A percentile compares a stretch with the other conserved stretches of the same genome.
These are phyloP conservation scores for Zasmidium citrigriseum DNA, from an alignment of 2,329 filamentous ascomycete genomes.

Conservation along the genomic window DNA sequence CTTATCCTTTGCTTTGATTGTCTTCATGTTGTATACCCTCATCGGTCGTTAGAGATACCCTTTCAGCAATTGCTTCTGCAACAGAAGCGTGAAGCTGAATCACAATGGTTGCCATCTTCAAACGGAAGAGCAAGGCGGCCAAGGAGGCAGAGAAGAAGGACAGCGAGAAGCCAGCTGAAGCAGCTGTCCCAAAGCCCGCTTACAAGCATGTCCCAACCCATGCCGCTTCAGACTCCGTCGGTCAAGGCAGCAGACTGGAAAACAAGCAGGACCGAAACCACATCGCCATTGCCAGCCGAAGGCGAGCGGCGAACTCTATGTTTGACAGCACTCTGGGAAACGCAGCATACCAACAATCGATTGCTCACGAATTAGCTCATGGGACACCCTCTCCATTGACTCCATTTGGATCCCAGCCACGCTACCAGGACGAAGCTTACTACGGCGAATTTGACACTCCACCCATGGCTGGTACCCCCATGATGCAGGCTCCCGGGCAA, in stretches of 20 bases:
- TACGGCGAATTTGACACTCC: neutral
- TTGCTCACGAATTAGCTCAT: slow-evolving; percentile 10
- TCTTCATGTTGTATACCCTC: neutral
- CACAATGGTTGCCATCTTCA: slow-evolving; percentile 56
- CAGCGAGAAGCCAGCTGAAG: slow-evolving; percentile 55
- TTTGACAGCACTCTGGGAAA: slow-evolving; percentile 1
- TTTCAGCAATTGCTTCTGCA: neutral
- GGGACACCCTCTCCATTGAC: slow-evolving; percentile 3
- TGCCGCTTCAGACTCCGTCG: slow-evolving; percentile 60
- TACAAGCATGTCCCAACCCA: slow-evolving; percentile 66
- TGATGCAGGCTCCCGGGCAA: neutral
- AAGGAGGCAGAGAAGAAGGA: slow-evolving; percentile 46
- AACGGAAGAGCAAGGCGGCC: slow-evolving; percentile 45
- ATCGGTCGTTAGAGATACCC: neutral
- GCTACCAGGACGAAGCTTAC: slow-evolving; percentile 3
- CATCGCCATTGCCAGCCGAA: slow-evolving; percentile 6
- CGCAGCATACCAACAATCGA: slow-evolving; percentile 10
- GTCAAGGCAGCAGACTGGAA: slow-evolving; percentile 50
- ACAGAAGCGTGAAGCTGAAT: neutral
- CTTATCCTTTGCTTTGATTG: neutral
- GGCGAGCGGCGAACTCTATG: neutral
- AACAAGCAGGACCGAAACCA: slow-evolving; percentile 39
- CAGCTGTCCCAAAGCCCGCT: slow-evolving; percentile 39
- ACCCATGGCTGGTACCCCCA: slow-evolving; percentile 11
- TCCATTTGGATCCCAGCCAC: neutral